A percentile compares a stretch with the other conserved stretches of the same genome.
phyloP scores from a whole-genome alignment of 441 rosid genomes.

The Melastoma candidum region DNA sequence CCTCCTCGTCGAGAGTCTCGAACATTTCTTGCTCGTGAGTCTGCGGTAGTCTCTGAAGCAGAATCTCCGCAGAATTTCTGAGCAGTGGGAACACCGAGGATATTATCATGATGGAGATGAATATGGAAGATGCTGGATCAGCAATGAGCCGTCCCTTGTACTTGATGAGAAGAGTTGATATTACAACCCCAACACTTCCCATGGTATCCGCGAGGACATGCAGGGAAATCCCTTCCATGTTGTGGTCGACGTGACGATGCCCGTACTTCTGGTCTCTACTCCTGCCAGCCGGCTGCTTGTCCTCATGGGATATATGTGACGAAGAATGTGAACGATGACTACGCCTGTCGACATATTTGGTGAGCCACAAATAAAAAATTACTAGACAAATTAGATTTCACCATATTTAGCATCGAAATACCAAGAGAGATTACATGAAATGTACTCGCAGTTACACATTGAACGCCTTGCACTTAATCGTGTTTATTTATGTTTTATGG shows the following conservation, averaged over 20 bases:
- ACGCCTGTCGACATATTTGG: background rate
- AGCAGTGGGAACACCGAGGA: slow-evolving; percentile 83
- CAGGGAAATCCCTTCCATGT: slow-evolving; percentile 94
- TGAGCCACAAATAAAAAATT: too few relatives aligned
- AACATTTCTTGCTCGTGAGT: slow-evolving; percentile 50
- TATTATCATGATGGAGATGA: slow-evolving; percentile 69
- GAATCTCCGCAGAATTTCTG: slow-evolving; percentile 77
- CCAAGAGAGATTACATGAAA: too few relatives aligned
- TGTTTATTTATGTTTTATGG: too few relatives aligned
- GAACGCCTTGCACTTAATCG: too few relatives aligned
- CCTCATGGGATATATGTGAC: background rate
- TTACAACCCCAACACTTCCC: slow-evolving; percentile 94
- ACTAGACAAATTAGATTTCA: too few relatives aligned
- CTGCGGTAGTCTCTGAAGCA: slow-evolving; percentile 80
- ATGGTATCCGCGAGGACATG: slow-evolving; percentile 88
- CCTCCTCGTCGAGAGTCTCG: slow-evolving; percentile 41
- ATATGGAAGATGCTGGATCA: slow-evolving; percentile 92
- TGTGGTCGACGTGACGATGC: slow-evolving; percentile 80
- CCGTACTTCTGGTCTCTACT: slow-evolving; percentile 22
- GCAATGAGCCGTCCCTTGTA: slow-evolving; percentile 96
- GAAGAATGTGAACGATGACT: slow-evolving; percentile 15
- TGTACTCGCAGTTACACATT: too few relatives aligned
- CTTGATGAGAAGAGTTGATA: slow-evolving; percentile 80
- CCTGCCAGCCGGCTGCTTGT: slow-evolving; percentile 10
- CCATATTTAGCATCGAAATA: too few relatives aligned